phyloP scores from a whole-genome alignment of 805 yeast genomes.

The Candida alai region DNA sequence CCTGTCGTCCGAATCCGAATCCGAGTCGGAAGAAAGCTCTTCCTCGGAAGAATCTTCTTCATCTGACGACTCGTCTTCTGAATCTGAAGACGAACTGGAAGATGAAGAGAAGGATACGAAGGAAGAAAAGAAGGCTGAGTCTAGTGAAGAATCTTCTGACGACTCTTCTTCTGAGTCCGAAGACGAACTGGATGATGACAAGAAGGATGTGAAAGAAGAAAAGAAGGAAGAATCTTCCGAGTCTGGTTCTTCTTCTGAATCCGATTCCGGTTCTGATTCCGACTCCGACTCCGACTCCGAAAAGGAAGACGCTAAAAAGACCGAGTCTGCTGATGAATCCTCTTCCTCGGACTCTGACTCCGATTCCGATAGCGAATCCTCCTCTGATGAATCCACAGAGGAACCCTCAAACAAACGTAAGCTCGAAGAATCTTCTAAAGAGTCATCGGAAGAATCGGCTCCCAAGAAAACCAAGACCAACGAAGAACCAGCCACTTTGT shows the following conservation, averaged over 20 bases:
- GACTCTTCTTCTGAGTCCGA: slow-evolving; percentile 18
- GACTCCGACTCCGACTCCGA: slow-evolving; percentile 30
- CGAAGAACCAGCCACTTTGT: slow-evolving; percentile 79
- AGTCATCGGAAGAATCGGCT: slow-evolving; percentile 27
- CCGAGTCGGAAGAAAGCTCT: slow-evolving; percentile 15
- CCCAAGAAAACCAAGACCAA: slow-evolving; percentile 53
- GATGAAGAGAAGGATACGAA: slow-evolving; percentile 19
- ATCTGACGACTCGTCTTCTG: slow-evolving; percentile 16
- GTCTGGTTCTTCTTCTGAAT: slow-evolving; percentile 18
- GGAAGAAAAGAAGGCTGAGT: slow-evolving; percentile 23
- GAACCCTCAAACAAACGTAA: slow-evolving; percentile 33
- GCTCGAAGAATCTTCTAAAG: slow-evolving; percentile 30
- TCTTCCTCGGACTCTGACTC: slow-evolving; percentile 30
- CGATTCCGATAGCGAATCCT: slow-evolving; percentile 22
- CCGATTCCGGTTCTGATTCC: slow-evolving; percentile 24
- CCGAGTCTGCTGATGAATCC: slow-evolving; percentile 14
- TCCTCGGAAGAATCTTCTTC: slow-evolving; percentile 12
- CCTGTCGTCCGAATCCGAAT: slow-evolving; percentile 21
- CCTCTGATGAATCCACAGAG: slow-evolving; percentile 26
- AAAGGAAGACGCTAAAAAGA: slow-evolving; percentile 22
- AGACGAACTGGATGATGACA: slow-evolving; percentile 10
- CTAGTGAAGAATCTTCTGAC: slow-evolving; percentile 17
- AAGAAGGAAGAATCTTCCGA: slow-evolving; percentile 21
- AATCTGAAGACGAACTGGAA: slow-evolving; percentile 10
- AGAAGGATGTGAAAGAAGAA: slow-evolving; percentile 23